Conservation (phyloP, 139 green algal species). For the Pleodorina starrii region DNA sequence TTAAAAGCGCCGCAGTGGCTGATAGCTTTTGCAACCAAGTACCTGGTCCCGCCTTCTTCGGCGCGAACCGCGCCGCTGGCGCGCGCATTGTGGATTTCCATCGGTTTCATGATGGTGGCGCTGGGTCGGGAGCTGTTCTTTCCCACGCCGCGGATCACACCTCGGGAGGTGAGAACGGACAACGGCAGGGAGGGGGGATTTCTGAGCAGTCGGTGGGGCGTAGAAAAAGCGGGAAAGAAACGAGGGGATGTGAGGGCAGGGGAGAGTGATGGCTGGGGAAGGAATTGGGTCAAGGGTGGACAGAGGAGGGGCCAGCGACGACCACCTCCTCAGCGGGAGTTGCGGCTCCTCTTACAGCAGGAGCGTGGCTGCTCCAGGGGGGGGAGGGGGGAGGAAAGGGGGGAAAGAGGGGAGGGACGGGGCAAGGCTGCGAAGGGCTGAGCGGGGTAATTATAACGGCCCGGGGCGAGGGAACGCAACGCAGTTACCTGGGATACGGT, state of each 20-base stretch:
- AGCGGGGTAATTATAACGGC: too few species aligned
- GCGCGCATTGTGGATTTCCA: constrained; percentile 9
- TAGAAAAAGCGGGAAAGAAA: too few species aligned
- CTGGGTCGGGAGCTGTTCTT: constrained; percentile 9
- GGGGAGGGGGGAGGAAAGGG: too few species aligned
- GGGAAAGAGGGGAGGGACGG: too few species aligned
- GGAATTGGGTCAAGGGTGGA: background rate
- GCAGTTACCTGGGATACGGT: too few species aligned
- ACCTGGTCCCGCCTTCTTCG: background rate
- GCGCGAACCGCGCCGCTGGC: background rate
- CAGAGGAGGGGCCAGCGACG: background rate
- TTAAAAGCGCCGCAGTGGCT: constrained; percentile 4
- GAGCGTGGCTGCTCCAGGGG: too few species aligned
- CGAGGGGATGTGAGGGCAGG: too few species aligned
- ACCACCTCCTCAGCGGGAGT: background rate
- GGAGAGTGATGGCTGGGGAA: background rate
- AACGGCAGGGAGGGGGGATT: background rate
- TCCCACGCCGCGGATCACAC: constrained; percentile 2
- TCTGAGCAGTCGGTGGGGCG: too few species aligned
- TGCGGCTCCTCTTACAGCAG: too few species aligned
- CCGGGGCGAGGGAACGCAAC: too few species aligned
- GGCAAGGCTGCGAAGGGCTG: too few species aligned
- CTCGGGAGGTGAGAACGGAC: constrained; percentile 39
- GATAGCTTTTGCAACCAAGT: background rate
- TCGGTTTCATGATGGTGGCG: constrained; percentile 24